phyloP scores from a whole-genome alignment of 352 stramenopile genomes.

The Thalassiosira hispida region DNA sequence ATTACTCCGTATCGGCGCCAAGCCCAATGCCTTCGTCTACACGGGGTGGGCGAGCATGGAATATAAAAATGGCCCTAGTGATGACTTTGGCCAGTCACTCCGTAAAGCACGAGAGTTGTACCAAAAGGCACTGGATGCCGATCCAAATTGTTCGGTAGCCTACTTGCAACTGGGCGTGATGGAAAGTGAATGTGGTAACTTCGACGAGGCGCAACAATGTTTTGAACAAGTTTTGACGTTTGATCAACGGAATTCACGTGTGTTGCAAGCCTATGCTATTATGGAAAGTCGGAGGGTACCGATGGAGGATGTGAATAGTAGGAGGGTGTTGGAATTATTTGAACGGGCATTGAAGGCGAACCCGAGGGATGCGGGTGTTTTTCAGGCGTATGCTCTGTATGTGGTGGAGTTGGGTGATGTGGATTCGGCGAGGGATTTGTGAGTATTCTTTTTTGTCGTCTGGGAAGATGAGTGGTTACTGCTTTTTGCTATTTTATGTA shows the following conservation, averaged over 20 bases:
- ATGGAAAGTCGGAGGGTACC: conserved; percentile 80
- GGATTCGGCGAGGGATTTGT: conserved; percentile 78
- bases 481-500: too few species aligned
- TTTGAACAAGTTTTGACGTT: conserved; percentile 83
- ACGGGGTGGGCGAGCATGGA: conserved; percentile 84
- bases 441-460: conserved; percentile 27
- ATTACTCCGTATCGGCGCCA: conserved; percentile 61
- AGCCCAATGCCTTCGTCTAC: conserved; percentile 77
- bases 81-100: background rate
- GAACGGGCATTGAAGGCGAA: conserved; percentile 83
- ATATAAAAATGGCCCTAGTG: conserved; percentile 66
- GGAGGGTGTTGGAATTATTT: conserved; percentile 83
- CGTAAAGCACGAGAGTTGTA: conserved; percentile 68
- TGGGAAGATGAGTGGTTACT: background rate
- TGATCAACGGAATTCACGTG: conserved; percentile 81
- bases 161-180: conserved; percentile 82
- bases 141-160: conserved; percentile 76
- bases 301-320: conserved; percentile 61
- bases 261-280: conserved; percentile 85
- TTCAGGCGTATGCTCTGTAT: conserved; percentile 84
- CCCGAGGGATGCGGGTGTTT: conserved; percentile 77
- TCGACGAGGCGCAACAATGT: conserved; percentile 70
- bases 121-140: conserved; percentile 67
- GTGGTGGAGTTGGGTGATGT: conserved; percentile 82
- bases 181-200: conserved; percentile 80